phyloP scores from a whole-genome alignment of 306 rosid genomes.

The Ochetophila trinervis region DNA sequence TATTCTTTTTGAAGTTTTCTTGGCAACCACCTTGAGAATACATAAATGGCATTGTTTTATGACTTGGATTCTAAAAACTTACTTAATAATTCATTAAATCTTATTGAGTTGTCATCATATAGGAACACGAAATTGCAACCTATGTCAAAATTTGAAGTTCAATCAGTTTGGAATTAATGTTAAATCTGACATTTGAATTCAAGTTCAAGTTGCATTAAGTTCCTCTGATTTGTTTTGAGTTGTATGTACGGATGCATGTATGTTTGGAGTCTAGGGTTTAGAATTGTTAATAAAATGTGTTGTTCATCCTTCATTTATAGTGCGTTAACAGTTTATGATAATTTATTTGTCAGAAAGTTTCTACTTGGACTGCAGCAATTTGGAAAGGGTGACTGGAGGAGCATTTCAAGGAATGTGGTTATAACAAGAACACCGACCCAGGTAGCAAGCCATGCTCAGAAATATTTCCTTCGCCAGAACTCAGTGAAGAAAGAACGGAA shows the following conservation, averaged over 20 bases:
- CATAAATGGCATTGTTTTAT: too few species aligned
- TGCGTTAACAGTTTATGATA: too few species aligned
- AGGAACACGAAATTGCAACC: background rate
- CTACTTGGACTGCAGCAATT: slow-evolving; percentile 58
- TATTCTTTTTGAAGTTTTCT: too few species aligned
- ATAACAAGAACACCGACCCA: slow-evolving; percentile 89
- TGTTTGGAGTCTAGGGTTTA: too few species aligned
- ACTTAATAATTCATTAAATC: too few species aligned
- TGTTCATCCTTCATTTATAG: background rate
- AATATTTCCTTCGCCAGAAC: slow-evolving; percentile 74
- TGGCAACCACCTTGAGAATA: too few species aligned
- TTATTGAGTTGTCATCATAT: too few species aligned
- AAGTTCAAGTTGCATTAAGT: too few species aligned
- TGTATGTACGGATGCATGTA: too few species aligned
- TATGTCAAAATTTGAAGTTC: background rate
- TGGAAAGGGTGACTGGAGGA: slow-evolving; percentile 99
- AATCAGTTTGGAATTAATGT: background rate
- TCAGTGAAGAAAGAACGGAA: slow-evolving; percentile 78
- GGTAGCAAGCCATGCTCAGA: slow-evolving; percentile 97
- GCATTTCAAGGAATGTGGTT: slow-evolving; percentile 85
- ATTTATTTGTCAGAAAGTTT: slow-evolving; percentile 45
- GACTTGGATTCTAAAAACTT: too few species aligned
- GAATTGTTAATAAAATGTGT: background rate
- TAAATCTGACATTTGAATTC: background rate
- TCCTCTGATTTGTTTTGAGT: too few species aligned